Conservation (phyloP, 306 rosid genomes). For the Castanospermum australe region DNA sequence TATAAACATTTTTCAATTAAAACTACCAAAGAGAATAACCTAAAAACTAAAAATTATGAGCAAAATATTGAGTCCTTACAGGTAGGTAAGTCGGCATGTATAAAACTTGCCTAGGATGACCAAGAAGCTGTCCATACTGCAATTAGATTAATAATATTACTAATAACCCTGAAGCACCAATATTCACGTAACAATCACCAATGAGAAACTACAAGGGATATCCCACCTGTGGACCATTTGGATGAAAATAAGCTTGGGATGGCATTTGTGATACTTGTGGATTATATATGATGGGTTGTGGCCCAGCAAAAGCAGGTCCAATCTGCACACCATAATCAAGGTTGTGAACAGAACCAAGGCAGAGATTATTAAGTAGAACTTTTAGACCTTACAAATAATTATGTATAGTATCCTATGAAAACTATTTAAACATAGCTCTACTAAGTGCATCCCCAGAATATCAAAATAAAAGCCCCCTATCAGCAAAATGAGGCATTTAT, state of each 20-base stretch:
- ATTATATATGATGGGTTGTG: conserved; percentile 72
- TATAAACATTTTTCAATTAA: neutral
- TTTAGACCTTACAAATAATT: neutral
- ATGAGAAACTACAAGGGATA: conserved; percentile 16
- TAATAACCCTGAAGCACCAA: conserved; percentile 16
- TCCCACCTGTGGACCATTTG: conserved; percentile 88
- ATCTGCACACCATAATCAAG: conserved; percentile 49
- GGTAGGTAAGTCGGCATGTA: conserved; percentile 79
- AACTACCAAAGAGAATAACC: neutral
- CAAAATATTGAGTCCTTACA: conserved; percentile 56
- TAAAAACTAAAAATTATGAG: neutral
- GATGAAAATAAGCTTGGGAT: conserved; percentile 74
- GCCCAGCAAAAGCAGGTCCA: conserved; percentile 73
- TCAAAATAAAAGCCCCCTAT: neutral
- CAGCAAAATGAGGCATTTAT: neutral
- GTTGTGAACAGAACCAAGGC: neutral
- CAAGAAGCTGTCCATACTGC: conserved; percentile 84
- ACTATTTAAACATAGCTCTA: neutral
- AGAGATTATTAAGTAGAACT: neutral
- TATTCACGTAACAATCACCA: conserved; percentile 1
- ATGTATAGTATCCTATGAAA: neutral
- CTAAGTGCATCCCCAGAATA: neutral
- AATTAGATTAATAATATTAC: conserved; percentile 28
- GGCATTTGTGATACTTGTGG: conserved; percentile 76
- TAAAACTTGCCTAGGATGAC: conserved; percentile 79